Percentiles rank a stretch among this genome's conserved stretches.
These are phyloP conservation scores for Globisporangium paddicum DNA, from an alignment of 352 stramenopile species.

Conservation along the genomic window DNA sequence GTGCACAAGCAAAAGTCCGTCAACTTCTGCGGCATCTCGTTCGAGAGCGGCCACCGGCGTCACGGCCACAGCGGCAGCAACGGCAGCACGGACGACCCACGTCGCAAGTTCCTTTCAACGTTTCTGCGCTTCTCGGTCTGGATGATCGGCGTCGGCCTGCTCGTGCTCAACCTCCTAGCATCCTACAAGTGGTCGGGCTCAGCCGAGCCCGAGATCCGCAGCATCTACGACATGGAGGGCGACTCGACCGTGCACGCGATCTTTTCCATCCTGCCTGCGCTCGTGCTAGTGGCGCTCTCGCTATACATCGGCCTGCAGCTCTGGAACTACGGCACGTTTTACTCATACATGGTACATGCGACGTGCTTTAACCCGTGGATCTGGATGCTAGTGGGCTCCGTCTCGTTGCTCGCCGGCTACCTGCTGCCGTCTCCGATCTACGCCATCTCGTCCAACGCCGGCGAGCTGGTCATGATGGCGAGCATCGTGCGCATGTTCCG, in stretches of 20 bases:
- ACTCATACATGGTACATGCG: constrained; percentile 81
- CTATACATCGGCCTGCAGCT: constrained; percentile 71
- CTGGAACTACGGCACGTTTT: constrained; percentile 85
- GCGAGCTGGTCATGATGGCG: constrained; percentile 74
- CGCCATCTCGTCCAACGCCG: constrained; percentile 65
- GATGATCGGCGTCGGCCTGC: constrained; percentile 47
- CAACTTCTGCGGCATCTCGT: constrained; percentile 89
- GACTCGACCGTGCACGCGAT: constrained; percentile 49
- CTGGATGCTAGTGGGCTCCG: constrained; percentile 79
- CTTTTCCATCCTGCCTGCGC: constrained; percentile 54
- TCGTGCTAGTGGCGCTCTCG: constrained; percentile 63
- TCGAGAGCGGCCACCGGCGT: constrained; percentile 65
- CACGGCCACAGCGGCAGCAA: constrained; percentile 19
- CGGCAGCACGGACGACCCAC: neutral
- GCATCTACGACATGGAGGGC: constrained; percentile 71
- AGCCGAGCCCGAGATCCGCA: constrained; percentile 40
- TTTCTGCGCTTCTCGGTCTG: constrained; percentile 68
- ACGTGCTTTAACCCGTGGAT: constrained; percentile 88
- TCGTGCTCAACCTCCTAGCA: constrained; percentile 71
- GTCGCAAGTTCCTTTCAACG: constrained; percentile 40
- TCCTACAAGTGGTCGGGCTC: constrained; percentile 54
- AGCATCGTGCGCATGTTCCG: constrained; percentile 84
- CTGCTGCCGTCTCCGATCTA: constrained; percentile 72
- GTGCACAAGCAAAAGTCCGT: constrained; percentile 90
- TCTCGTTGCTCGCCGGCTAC: constrained; percentile 66